phyloP scores from a whole-genome alignment of 805 yeast species.

The Wickerhamomyces strasburgensis region DNA sequence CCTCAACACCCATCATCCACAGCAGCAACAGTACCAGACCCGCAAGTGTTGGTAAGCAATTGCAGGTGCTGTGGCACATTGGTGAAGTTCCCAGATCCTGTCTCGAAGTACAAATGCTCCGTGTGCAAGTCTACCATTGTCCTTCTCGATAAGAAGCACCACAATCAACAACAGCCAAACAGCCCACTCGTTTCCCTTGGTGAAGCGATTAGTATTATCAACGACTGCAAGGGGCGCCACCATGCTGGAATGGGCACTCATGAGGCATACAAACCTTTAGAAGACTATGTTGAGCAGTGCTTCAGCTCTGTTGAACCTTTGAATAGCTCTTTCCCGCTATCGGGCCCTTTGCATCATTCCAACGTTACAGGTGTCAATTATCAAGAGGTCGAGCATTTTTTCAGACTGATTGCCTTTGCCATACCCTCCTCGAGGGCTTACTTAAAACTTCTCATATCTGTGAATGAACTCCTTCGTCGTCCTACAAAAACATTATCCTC shows the following conservation, averaged over 20 bases:
- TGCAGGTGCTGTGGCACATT: slow-evolving; percentile 47
- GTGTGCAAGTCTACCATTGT: slow-evolving; percentile 51
- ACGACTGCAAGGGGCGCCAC: slow-evolving; percentile 5
- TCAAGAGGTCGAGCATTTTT: slow-evolving; percentile 42
- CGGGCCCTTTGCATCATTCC: slow-evolving; percentile 2
- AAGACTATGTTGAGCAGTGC: slow-evolving; percentile 37
- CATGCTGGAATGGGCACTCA: slow-evolving; percentile 10
- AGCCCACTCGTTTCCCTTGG: too few relatives aligned
- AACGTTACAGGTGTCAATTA: slow-evolving; percentile 42
- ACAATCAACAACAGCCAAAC: too few relatives aligned
- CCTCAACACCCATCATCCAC: too few relatives aligned
- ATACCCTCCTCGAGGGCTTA: slow-evolving; percentile 62
- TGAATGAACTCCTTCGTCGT: slow-evolving; percentile 47
- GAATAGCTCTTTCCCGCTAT: slow-evolving; percentile 49
- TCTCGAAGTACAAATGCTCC: slow-evolving; percentile 49
- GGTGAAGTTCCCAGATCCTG: slow-evolving; percentile 33
- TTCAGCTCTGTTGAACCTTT: slow-evolving; percentile 46
- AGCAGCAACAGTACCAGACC: too few relatives aligned
- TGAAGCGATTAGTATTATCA: slow-evolving; percentile 3
- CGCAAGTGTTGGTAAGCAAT: slow-evolving; percentile 10
- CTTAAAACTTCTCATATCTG: slow-evolving; percentile 47
- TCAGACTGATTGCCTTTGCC: slow-evolving; percentile 35
- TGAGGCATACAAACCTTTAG: slow-evolving; percentile 44
- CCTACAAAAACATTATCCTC: slow-evolving; percentile 35
- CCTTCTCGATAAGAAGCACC: slow-evolving; percentile 10